Evolutionary conservation across 192 early-diverging fungal species (phyloP), one percentile per base, ranked within the genome.

Genomic region (Mortierella alpina): DNA sequence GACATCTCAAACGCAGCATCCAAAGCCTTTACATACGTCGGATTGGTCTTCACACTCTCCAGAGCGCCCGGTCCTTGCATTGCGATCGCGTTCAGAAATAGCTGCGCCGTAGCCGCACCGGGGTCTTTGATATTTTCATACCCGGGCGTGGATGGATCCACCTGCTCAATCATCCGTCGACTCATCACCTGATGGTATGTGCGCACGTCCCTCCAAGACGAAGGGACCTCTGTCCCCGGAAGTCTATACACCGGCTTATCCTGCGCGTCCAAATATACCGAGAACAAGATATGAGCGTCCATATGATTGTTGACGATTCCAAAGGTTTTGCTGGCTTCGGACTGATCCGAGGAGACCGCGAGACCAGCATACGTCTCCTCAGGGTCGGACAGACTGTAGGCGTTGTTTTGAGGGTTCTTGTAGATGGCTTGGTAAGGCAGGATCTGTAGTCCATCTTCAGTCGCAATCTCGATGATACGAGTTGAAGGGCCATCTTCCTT

Each of bases 341-440:
- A 46, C 53, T 55, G 7, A 1, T 13, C 53, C 14, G 22, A 8
- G 53, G 53, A 31, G 31, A 31, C 3, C 5, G 58, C 23, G 1
- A 59, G 40, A 17, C 39, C 58, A 7, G 39, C 40, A 4, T 59
- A 31, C 7, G 58, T 41, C 18, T 63, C 65, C 17, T 66, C 53
- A 0, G 50, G 10, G 7, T 9, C 14, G 9, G 68, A 51, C n/a
- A 60, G 48, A n/a, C 47, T 46, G n/a, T 54, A 59, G 13, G 49
- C 59, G 50, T 70, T 70, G 49, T 61, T 59, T 12, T 60, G 51
- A 50, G 68, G 58, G n/a, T 70, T 58, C 59, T 61, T 59, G 18
- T 59, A 70, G 59, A 61, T 13, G 39, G 48, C 48, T 8, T 15
- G 13, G 42, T 55, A 56, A 14, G 47, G 23, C 10, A 2, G 15